Conservation (phyloP, 2,329 filamentous ascomycete genomes). For the Penicillium sp. region DNA sequence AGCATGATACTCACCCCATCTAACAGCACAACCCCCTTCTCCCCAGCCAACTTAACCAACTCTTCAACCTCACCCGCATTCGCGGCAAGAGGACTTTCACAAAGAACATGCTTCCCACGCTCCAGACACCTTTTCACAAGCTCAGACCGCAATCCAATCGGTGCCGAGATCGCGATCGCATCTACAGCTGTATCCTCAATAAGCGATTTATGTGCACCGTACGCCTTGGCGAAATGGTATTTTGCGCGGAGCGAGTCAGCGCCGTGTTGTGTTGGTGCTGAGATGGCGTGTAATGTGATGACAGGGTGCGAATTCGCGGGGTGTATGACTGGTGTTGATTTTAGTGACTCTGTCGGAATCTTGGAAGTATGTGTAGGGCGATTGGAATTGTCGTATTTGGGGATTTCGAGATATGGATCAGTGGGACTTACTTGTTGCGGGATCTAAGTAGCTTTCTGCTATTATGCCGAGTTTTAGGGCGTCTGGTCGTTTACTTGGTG, state of each 20-base stretch:
- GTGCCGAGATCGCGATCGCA: neutral
- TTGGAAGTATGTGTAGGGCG: no score
- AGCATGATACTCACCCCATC: neutral
- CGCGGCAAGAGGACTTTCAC: neutral
- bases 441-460: neutral
- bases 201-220: neutral
- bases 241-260: neutral
- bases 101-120: neutral
- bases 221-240: neutral
- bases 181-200: neutral
- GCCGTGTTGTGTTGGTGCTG: neutral
- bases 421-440: neutral
- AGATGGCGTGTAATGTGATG: neutral
- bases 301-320: neutral
- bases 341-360: no score
- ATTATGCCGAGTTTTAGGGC: constrained; percentile 17
- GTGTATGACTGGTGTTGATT: neutral
- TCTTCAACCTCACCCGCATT: neutral
- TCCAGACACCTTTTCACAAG: neutral
- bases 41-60: neutral
- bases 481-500: constrained; percentile 18
- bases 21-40: neutral
- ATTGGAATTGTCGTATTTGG: no score
- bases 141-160: neutral
- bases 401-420: neutral